Evolutionary conservation across 345 rosid genomes (phyloP).

Genomic region (Dovyalis caffra): DNA sequence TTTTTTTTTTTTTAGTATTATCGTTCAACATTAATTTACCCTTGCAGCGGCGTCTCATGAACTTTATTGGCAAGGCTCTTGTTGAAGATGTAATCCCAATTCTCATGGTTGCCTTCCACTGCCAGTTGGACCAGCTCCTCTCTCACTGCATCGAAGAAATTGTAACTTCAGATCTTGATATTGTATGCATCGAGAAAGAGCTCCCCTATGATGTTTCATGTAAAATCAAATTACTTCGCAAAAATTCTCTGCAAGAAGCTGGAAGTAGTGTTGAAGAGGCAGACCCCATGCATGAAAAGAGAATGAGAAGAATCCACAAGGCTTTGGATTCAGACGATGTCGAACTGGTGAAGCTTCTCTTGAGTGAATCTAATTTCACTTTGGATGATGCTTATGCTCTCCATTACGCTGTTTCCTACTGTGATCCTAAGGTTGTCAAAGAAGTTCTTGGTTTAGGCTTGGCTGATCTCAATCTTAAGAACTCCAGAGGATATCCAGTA

Average conservation of each 20-base stretch:
- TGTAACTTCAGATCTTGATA: not conserved
- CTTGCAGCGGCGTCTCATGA: constrained; percentile 43
- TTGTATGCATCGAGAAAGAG: not conserved
- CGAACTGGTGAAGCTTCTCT: not conserved
- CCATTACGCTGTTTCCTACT: not conserved
- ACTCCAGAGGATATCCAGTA: constrained; percentile 37
- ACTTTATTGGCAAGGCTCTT: constrained; percentile 35
- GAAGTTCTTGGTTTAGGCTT: not conserved
- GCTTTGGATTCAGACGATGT: not conserved
- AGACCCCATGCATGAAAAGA: not conserved
- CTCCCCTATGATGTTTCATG: not conserved
- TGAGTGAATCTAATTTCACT: not conserved
- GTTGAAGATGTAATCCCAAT: constrained; percentile 45
- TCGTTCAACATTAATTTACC: not conserved
- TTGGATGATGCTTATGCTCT: not conserved
- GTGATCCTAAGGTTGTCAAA: not conserved
- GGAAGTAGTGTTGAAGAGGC: not conserved
- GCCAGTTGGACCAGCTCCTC: not conserved
- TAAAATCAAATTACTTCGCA: not conserved
- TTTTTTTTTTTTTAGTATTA: not conserved
- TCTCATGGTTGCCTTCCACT: constrained; percentile 31
- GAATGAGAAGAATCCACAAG: not conserved
- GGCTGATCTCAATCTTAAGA: constrained; percentile 26
- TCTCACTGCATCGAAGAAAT: not conserved
- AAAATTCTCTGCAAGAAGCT: not conserved